Evolutionary conservation across 2,329 filamentous ascomycete species (phyloP), one percentile per base, ranked within the genome.

Genomic region (Stachybotrys elegans): DNA sequence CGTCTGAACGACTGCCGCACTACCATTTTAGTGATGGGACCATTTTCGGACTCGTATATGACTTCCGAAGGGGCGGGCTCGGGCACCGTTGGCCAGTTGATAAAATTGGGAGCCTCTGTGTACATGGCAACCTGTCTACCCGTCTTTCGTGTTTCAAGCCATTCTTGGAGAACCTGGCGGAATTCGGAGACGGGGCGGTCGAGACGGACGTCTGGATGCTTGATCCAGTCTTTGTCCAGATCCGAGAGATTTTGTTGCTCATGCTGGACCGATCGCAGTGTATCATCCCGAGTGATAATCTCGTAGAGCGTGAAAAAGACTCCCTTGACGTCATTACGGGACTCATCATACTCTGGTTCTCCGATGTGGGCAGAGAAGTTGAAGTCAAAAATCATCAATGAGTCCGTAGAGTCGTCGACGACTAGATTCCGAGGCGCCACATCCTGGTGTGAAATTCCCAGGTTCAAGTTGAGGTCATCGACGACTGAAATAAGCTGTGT

Each of bases 391-490:
- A 70, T 37, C 43, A 60, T 46, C 13, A 70, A 36, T 9, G 51
- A 51, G 42, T 69, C 57, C 37, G 58, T 62, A 11, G 41, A 23
- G 1, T 57, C 51, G 39, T 69, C 48, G 32, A 71, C 43, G 0
- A 69, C 31, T 6, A 70, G 55, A 38, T 72, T 70, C 32, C 61
- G 57, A 9, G 61, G 53, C 9, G 60, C 59, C 29, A 71, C 57
- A 27, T 70, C 66, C 45, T 68, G 59, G 44, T 71, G 68, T 13
- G 55, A 44, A 35, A 70, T 62, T 20, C 65, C 60, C 17, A 59
- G 47, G 17, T 50, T 39, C 6, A 69, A 52, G 34, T 71, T 70
- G 17, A 71, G 50, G 27, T 62, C 55, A 2, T 56, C 54, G 5
- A 54, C 44, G 2, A 66, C 57, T 1, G 52, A 7, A 1, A 58